These are phyloP conservation scores for Phytophthora brassicae DNA, from an alignment of 352 stramenopile genomes.

Conservation along the genomic window DNA sequence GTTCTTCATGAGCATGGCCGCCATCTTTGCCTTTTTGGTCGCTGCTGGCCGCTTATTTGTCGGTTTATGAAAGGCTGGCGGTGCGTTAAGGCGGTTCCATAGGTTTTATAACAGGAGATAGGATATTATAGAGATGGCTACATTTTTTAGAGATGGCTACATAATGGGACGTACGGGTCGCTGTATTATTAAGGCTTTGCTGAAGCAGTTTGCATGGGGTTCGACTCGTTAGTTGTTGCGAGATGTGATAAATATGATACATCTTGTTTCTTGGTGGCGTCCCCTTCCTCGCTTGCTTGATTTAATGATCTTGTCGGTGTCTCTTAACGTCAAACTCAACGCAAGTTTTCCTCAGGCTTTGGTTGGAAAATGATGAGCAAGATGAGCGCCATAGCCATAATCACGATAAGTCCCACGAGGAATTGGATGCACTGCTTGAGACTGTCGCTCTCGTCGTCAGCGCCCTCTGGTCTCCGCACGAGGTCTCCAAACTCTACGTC, in stretches of 20 bases:
- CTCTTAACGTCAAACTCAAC: slow-evolving; percentile 19
- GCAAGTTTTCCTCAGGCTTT: slow-evolving; percentile 10
- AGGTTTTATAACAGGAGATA: neutral
- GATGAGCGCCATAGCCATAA: slow-evolving; percentile 64
- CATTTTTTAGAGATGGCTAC: neutral
- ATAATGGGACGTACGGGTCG: slow-evolving; percentile 5
- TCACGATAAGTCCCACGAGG: slow-evolving; percentile 67
- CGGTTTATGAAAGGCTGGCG: slow-evolving; percentile 23
- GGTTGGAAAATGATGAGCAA: slow-evolving; percentile 74
- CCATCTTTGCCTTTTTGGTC: slow-evolving; percentile 22
- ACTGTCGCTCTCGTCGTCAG: slow-evolving; percentile 44
- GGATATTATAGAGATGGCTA: neutral
- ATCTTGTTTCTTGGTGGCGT: slow-evolving; percentile 21
- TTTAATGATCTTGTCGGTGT: no score
- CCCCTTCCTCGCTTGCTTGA: slow-evolving; percentile 7
- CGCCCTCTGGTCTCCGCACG: slow-evolving; percentile 19
- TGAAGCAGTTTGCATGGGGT: slow-evolving; percentile 5
- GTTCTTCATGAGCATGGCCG: slow-evolving; percentile 36
- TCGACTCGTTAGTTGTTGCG: slow-evolving; percentile 5
- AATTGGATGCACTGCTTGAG: slow-evolving; percentile 77
- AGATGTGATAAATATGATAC: slow-evolving; percentile 17
- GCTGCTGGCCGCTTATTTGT: slow-evolving; percentile 32
- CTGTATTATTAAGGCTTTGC: slow-evolving; percentile 20
- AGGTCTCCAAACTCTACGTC: slow-evolving; percentile 56
- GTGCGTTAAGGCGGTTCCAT: no score